phyloP scores from a whole-genome alignment of 306 rosid genomes.

The Vigna trinervia region DNA sequence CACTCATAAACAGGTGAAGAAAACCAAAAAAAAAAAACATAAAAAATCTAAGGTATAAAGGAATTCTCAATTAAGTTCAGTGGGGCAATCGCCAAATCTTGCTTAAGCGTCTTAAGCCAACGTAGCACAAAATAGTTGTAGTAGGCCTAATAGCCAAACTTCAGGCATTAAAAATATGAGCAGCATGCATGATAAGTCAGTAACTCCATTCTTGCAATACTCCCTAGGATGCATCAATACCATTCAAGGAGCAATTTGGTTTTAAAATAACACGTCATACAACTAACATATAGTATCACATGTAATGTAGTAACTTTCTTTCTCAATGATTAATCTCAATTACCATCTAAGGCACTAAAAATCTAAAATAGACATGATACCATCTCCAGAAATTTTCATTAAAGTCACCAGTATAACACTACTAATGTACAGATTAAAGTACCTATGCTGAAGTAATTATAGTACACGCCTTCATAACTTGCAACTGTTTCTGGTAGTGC shows the following conservation, averaged over 20 bases:
- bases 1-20: constrained; percentile 3
- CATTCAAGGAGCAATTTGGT: constrained; percentile 35
- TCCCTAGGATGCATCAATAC: constrained; percentile 14
- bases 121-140: constrained; percentile 31
- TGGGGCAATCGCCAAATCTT: constrained; percentile 31
- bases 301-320: constrained; percentile 27
- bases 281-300: constrained; percentile 34
- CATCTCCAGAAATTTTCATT: constrained; percentile 30
- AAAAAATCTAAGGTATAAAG: constrained; percentile 23
- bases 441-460: constrained; percentile 98
- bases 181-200: constrained; percentile 29
- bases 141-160: constrained; percentile 25
- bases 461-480: constrained; percentile 88
- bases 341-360: neutral
- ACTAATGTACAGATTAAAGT: constrained; percentile 38
- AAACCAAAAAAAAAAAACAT: neutral
- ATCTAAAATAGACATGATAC: constrained; percentile 28
- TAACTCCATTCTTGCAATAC: constrained; percentile 35
- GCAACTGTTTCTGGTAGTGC: constrained; percentile 67
- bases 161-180: constrained; percentile 5
- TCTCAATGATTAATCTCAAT: constrained; percentile 25
- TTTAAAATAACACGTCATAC: constrained; percentile 20
- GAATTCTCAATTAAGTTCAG: constrained; percentile 38
- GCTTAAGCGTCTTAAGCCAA: constrained; percentile 31
- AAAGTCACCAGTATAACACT: constrained; percentile 23